Base-by-base conservation (phyloP, 306 rosid genomes). In the Aeschynomene evenia region DNA sequence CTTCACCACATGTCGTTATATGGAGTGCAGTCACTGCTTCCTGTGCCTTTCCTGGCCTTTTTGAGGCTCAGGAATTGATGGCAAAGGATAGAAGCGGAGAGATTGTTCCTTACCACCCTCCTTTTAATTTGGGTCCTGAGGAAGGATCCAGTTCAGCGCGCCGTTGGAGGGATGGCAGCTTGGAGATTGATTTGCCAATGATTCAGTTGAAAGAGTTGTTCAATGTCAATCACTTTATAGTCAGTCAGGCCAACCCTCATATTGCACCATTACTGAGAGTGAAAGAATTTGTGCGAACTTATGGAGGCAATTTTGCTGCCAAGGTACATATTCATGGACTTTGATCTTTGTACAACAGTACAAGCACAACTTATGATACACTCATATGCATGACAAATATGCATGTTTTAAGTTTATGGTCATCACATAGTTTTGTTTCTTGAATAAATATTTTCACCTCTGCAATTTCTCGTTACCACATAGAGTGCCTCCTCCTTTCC, bases 1-100 rank as follows among this genome's bases (percentile, higher is more conserved):
- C 99, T 16, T 94, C 99, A 14, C 99, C 99, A 16, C 96, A 91
- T 40, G 99, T 94, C 50, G 96, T 94, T 56, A 87, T 94, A 84
- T 94, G 99, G 99, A 94, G 97, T 77, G 97, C 99, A 2, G 99
- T 94, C 64, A 94, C 96, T 0, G 99, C 99, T 59, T 94, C 99
- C 66, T 94, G 99, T 58, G 99, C 99, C 34, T 94, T 94, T 65
- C 99, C 97, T 15, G 99, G 96, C 55, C 99, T 94, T 64, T 94
- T 89, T 71, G 99, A 94, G 89, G 99, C 99, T 19, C 99, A 94
- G 77, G 99, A 94, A 75, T 83, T 94, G 61, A 94, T 94, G 99
- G 99, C 99, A 36, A 94, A 94, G 89, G 86, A 94, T 83, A 79
- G 99, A 80, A 89, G 89, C 49, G 97, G 99, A 16, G 95, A 94